These are phyloP conservation scores for Vigna reflexopilosa DNA, from an alignment of 306 rosid genomes.

Conservation along the genomic window DNA sequence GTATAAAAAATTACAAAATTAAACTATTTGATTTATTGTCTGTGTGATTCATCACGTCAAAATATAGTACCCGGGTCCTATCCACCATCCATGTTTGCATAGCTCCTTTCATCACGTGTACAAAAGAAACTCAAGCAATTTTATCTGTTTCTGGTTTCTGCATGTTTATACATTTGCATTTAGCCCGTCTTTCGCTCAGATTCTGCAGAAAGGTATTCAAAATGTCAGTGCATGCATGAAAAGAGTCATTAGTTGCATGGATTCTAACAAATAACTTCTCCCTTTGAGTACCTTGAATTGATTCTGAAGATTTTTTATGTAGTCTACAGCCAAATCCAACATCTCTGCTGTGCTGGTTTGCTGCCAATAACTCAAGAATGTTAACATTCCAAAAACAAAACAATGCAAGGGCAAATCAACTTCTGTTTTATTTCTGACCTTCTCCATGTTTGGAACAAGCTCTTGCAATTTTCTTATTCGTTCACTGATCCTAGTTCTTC, in stretches of 20 bases:
- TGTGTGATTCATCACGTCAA: conserved; percentile 36
- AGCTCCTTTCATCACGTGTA: conserved; percentile 42
- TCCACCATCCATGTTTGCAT: conserved; percentile 37
- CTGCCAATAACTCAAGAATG: conserved; percentile 52
- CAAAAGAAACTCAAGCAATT: conserved; percentile 55
- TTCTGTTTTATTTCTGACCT: conserved; percentile 55
- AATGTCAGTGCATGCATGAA: conserved; percentile 6
- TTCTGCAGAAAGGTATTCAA: conserved; percentile 54
- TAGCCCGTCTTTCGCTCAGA: conserved; percentile 67
- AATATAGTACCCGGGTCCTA: conserved; percentile 23
- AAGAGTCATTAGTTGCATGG: conserved; percentile 6
- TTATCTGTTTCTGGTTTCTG: conserved; percentile 58
- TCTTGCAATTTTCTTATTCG: conserved; percentile 92
- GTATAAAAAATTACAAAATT: conserved; percentile 51
- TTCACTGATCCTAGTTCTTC: conserved; percentile 95
- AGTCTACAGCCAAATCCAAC: conserved; percentile 90
- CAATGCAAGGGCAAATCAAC: background rate
- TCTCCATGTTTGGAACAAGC: conserved; percentile 95
- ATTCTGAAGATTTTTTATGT: conserved; percentile 90
- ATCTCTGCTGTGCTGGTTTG: conserved; percentile 97
- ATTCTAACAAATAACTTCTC: conserved; percentile 1
- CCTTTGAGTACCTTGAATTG: conserved; percentile 74
- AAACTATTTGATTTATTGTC: conserved; percentile 46
- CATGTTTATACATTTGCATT: conserved; percentile 73
- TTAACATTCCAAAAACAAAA: conserved; percentile 2